Percentiles rank a stretch among this genome's conserved stretches.
These are phyloP conservation scores for Capronia coronata DNA, from an alignment of 2,329 filamentous ascomycete genomes.

Conservation along the genomic window DNA sequence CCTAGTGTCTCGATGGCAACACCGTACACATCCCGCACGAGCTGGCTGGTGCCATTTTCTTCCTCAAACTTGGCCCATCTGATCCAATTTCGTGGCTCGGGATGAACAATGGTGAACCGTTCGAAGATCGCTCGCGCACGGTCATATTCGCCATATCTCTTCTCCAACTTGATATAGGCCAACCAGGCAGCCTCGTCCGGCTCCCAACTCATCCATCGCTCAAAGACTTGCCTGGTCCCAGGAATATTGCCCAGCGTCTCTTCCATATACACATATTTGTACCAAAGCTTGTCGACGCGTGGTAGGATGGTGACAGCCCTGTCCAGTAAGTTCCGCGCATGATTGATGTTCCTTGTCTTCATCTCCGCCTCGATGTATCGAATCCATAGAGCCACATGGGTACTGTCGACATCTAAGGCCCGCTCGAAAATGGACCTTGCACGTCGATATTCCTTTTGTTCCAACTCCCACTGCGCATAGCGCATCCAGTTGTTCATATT, in stretches of 20 bases:
- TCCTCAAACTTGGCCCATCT: constrained; percentile 98
- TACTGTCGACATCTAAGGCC: constrained; percentile 84
- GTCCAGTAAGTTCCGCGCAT: constrained; percentile 89
- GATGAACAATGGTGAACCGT: constrained; percentile 84
- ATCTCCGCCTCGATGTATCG: constrained; percentile 95
- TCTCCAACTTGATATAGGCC: constrained; percentile 95
- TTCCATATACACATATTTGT: constrained; percentile 98
- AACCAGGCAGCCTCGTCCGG: constrained; percentile 94
- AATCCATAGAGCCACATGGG: constrained; percentile 80
- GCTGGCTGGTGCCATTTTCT: constrained; percentile 83
- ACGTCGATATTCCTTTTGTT: constrained; percentile 93
- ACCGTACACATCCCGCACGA: constrained; percentile 88
- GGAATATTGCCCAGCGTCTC: constrained; percentile 94
- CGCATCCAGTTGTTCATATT: constrained; percentile 99
- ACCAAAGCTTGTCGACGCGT: constrained; percentile 93
- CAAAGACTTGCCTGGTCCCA: constrained; percentile 87
- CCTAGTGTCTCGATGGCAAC: constrained; percentile 80
- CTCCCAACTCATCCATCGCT: constrained; percentile 98
- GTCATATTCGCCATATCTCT: constrained; percentile 86
- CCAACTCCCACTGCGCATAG: constrained; percentile 94
- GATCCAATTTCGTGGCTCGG: constrained; percentile 94
- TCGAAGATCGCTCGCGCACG: constrained; percentile 84
- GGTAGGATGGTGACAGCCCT: constrained; percentile 89
- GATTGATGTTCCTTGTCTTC: constrained; percentile 91
- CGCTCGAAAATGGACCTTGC: constrained; percentile 91